Base-by-base conservation (phyloP, 1,284 basidiomycete genomes). In the Puccinia coronata region DNA sequence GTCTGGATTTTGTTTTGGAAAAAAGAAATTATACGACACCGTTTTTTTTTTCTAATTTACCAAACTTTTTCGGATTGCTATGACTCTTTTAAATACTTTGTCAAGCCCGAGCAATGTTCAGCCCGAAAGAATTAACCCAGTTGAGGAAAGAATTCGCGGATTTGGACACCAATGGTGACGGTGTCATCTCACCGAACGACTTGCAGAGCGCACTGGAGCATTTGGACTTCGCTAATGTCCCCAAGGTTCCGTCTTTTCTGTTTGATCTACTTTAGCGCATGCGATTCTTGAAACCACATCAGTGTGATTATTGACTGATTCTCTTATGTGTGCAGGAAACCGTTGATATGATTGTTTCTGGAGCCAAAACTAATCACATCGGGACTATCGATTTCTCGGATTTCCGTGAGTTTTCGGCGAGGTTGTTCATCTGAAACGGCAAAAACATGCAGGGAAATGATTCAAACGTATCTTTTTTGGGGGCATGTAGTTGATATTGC, bases 81-180 rank as follows among this genome's bases (percentile, higher is more conserved):
- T 51, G n/a, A 39, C 23, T 20, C 28, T 49, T 39, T 28, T 6
- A n/a, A 31, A 47, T 9, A 4, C 43, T 39, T 59, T 55, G 61
- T 9, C n/a, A n/a, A 82, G 77, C 74, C 36, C 31, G 81, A 55
- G 81, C 81, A 18, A 79, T 79, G 74, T 82, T 79, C 36, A 82
- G 74, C 41, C 77, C 81, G 20, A 82, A 79, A 63, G 77, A 77
- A 78, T 75, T 77, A 51, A 82, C 43, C 23, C 74, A 77, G 43
- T 49, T 82, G 57, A 61, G 81, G 41, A 81, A 73, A 53, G 79
- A 81, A 43, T 81, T 81, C 43, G 70, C 79, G 23, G 59, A 81
- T 25, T 72, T 72, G 49, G 79, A 81, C 41, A 63, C 71, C 20
- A 67, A 81, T 51, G 57, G 61, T 63, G 79, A 81, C 41, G 79